Evolutionary conservation across 2,329 filamentous ascomycete genomes (phyloP), one percentile per base, ranked within the genome.

Genomic region (Penicillium sclerotigenum): DNA sequence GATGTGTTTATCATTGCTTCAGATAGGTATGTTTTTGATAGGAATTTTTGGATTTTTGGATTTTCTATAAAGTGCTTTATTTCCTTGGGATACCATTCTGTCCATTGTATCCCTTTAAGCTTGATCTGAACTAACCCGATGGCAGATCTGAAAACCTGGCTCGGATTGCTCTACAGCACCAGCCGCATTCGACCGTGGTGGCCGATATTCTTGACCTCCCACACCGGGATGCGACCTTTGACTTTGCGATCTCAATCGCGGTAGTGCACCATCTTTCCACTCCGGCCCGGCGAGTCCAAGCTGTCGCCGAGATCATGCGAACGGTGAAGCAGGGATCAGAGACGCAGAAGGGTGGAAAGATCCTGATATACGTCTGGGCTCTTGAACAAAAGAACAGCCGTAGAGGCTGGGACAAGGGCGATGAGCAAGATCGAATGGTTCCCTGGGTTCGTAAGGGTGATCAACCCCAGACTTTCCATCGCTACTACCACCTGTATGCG

Each of bases 261-360:
- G 94, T 97, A 11, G 80, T 97, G 31, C 94, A 97, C 76, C 94
- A 99, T 77, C 80, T 97, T 50, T 95, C 91, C 14, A 96, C 92
- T 6, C 79, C 80, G 11, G 81, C 80, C 47, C 82, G 94, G 54
- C 83, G 94, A 47, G 77, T 88, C 34, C 85, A 88, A 60, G 91
- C 89, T 28, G 83, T 97, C 18, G 76, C 78, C 46, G 82, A 83
- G 38, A 83, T 97, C 47, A 77, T 97, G 62, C 81, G 83, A 48
- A 86, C 87, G 47, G 77, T 96, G 52, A 72, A 69, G 57, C 58
- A 59, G 14, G 57, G 65, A 16, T 63, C 62, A n/a, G 52, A 45
- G 20, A 52, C 61, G 22, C 46, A 57, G 20, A 61, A 63, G 8
- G 77, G 76, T 2, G 91, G 90, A 1, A 85, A 81, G 71, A 87